Percentiles rank a stretch among this genome's conserved stretches.
Conservation (phyloP, 2,329 filamentous ascomycete genomes). For the Clonostachys chloroleuca region DNA sequence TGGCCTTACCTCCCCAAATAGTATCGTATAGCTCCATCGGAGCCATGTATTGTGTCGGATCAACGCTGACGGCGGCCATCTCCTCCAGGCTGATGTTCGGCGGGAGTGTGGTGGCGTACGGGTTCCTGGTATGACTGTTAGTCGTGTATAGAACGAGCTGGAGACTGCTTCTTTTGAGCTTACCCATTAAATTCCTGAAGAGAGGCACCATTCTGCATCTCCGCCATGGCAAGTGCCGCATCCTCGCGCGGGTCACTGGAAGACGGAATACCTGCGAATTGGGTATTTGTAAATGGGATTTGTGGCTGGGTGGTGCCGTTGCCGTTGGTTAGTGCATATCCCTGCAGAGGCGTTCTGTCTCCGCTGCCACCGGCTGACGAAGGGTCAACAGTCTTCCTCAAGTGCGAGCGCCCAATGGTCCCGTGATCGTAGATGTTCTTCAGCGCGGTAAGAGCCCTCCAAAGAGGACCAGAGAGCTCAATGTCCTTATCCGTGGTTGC, state of each 20-base stretch:
- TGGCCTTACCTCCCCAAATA: conserved; percentile 59
- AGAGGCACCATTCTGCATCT: conserved; percentile 51
- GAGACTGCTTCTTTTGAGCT: conserved; percentile 3
- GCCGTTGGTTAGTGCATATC: neutral
- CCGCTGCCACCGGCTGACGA: conserved; percentile 40
- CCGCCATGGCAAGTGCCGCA: conserved; percentile 60
- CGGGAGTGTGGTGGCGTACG: conserved; percentile 24
- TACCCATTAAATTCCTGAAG: conserved; percentile 40
- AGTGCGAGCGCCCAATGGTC: conserved; percentile 43
- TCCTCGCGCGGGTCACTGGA: conserved; percentile 52
- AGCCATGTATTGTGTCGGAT: conserved; percentile 56
- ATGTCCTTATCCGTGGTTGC: conserved; percentile 54
- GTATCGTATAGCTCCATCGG: conserved; percentile 66
- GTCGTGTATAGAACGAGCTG: neutral
- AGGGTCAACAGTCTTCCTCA: conserved; percentile 41
- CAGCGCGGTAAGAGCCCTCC: conserved; percentile 54
- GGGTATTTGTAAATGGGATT: conserved; percentile 11
- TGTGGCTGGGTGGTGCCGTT: conserved; percentile 2
- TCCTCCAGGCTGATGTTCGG: conserved; percentile 32
- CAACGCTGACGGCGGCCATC: conserved; percentile 43
- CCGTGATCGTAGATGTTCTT: conserved; percentile 66
- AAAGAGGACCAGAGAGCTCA: conserved; percentile 57
- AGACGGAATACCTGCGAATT: conserved; percentile 14
- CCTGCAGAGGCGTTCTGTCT: conserved; percentile 30
- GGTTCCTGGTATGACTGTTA: conserved; percentile 14